Evolutionary conservation across 495 filamentous ascomycete genomes (phyloP).

Genomic region (Lindgomyces ingoldianus): DNA sequence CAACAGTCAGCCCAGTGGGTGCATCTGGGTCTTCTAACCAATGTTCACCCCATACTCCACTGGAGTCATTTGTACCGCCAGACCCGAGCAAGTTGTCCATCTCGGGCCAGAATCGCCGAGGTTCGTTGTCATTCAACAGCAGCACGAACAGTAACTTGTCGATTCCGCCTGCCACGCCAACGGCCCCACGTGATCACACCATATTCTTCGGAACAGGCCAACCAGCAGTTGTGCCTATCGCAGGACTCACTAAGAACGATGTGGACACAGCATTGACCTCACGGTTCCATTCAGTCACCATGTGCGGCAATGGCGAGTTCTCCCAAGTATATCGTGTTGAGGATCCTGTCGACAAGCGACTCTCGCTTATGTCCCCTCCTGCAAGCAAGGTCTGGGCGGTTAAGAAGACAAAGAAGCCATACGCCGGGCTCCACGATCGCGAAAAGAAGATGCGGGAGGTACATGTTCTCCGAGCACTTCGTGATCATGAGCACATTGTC

Average conservation of each 20-base stretch:
- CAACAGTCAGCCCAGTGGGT: conserved; percentile 39
- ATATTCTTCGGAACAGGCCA: conserved; percentile 51
- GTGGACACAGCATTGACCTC: conserved; percentile 67
- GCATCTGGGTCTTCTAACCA: conserved; percentile 17
- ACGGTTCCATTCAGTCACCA: conserved; percentile 73
- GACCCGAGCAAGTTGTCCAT: conserved; percentile 82
- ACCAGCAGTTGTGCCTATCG: conserved; percentile 54
- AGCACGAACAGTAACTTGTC: conserved; percentile 44
- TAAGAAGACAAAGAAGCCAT: conserved; percentile 85
- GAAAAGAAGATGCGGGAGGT: conserved; percentile 80
- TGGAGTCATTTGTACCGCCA: conserved; percentile 70
- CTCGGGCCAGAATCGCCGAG: conserved; percentile 54
- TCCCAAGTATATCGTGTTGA: conserved; percentile 86
- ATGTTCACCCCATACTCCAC: conserved; percentile 74
- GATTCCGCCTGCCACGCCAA: conserved; percentile 78
- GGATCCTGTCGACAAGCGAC: conserved; percentile 36
- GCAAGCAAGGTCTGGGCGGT: conserved; percentile 74
- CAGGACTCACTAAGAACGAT: conserved; percentile 56
- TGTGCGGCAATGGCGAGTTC: conserved; percentile 85
- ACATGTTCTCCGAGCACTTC: conserved; percentile 67
- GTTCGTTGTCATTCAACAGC: conserved; percentile 43
- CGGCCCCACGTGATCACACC: conserved; percentile 64
- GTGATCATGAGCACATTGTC: conserved; percentile 77
- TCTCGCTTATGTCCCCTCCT: conserved; percentile 36
- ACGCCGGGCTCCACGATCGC: conserved; percentile 71